phyloP scores from a whole-genome alignment of 202 grass and related monocot genomes.

The Saccharum hybrid region DNA sequence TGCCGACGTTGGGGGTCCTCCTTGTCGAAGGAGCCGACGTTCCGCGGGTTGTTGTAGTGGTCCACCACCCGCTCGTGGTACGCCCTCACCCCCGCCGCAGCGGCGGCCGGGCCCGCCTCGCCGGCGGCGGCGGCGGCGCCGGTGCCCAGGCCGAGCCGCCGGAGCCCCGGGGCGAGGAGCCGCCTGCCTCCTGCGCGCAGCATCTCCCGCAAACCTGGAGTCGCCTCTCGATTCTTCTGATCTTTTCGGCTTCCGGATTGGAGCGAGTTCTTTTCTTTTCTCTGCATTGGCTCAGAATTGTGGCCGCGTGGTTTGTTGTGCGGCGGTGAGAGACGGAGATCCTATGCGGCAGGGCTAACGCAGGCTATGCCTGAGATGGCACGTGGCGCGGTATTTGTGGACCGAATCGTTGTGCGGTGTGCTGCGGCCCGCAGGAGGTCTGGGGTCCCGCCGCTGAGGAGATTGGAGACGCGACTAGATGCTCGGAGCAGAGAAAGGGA shows the following conservation, averaged over 20 bases:
- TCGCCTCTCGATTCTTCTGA: conserved; percentile 39
- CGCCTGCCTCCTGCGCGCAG: conserved; percentile 62
- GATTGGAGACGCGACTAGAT: background rate
- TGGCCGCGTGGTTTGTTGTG: conserved; percentile 42
- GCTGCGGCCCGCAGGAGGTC: background rate
- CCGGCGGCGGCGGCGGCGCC: background rate
- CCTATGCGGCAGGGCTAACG: conserved; percentile 10
- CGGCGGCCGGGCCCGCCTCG: conserved; percentile 21
- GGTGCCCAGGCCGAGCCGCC: conserved; percentile 36
- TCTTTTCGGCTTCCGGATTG: conserved; percentile 15
- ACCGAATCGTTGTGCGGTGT: background rate
- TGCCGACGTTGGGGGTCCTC: conserved; percentile 87
- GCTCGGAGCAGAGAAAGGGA: background rate
- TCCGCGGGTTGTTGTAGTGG: conserved; percentile 96
- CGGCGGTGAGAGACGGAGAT: conserved; percentile 38
- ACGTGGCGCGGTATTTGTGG: background rate
- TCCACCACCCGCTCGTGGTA: conserved; percentile 99
- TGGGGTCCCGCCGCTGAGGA: background rate
- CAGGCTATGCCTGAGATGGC: background rate
- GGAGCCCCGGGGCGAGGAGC: conserved; percentile 42
- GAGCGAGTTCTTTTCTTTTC: background rate
- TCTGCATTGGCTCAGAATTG: conserved; percentile 2
- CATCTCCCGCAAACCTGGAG: conserved; percentile 53
- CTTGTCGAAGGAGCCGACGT: conserved; percentile 95
- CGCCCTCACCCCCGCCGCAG: conserved; percentile 36